Evolutionary conservation across 257 asterid genomes (phyloP), one percentile per base, ranked within the genome.

Genomic region (Catharanthus roseus): DNA sequence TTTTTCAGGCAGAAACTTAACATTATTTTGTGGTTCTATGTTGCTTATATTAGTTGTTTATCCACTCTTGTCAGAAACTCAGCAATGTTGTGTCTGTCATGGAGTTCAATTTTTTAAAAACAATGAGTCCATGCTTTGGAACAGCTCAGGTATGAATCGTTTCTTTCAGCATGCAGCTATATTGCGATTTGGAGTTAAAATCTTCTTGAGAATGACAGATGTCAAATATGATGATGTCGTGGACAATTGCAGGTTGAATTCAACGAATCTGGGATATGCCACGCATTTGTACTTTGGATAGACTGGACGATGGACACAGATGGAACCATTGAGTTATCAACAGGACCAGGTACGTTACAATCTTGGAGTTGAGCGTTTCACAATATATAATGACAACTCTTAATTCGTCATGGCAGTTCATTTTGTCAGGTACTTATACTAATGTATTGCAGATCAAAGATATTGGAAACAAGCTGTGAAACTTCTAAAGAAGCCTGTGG

Each of bases 401-500:
- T 26, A 38, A 49, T 72, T 54, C n/a, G 44, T 50, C 34, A 3
- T 68, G 74, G 23, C 38, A 31, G 26, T 70, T 12, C 31, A n/a
- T 29, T 41, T 38, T 49, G 16, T 66, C 36, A 11, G 67, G 51
- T 38, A 9, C 33, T 53, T 29, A 23, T 16, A 65, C 41, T 39
- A 38, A 73, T 58, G 12, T 50, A 38, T 56, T 78, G 57, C 83
- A 93, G 98, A 85, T 77, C 77, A 85, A 77, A 81, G 95, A 82
- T 78, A 84, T 50, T 93, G 96, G 96, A 93, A 89, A 83, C 98
- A 93, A 86, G 97, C 85, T 15, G 92, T 93, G 76, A 90, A 89
- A 85, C 96, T 93, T 63, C 70, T 90, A 74, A 74, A 77, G 67
- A 80, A 76, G 77, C 92, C 98, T 3, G 85, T 77, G 15, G 79